Percentiles rank a stretch among this genome's conserved stretches.
phyloP scores from a whole-genome alignment of 768 basidiomycete genomes.

The Leccinum imitatum region DNA sequence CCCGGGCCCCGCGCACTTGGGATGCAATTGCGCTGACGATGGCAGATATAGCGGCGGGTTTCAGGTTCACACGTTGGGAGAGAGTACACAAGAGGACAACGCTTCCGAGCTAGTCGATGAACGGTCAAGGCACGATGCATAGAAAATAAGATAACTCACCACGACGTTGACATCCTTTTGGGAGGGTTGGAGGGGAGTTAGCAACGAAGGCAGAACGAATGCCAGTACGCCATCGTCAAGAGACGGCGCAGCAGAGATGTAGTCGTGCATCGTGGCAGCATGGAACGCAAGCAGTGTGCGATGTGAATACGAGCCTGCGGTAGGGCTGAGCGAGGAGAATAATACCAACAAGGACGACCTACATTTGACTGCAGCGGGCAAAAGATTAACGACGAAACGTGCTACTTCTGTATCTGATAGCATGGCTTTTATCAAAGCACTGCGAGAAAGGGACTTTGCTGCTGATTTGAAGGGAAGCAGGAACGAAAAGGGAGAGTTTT shows the following conservation, averaged over 20 bases:
- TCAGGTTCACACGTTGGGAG: conserved; percentile 62
- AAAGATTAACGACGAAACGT: conserved; percentile 64
- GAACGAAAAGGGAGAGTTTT: conserved; percentile 63
- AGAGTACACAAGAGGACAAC: conserved; percentile 73
- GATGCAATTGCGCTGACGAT: conserved; percentile 55
- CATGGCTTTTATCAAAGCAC: conserved; percentile 77
- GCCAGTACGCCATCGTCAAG: conserved; percentile 69
- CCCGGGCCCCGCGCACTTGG: conserved; percentile 38
- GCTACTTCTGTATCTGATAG: conserved; percentile 66
- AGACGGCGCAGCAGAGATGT: conserved; percentile 55
- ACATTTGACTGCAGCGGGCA: conserved; percentile 57
- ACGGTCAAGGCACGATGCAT: neutral
- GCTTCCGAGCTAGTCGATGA: conserved; percentile 55
- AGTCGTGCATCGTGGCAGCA: conserved; percentile 75
- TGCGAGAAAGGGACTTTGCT: conserved; percentile 69
- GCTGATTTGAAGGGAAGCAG: conserved; percentile 76
- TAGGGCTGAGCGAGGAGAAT: conserved; percentile 6
- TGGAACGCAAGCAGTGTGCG: conserved; percentile 81
- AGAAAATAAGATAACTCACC: conserved; percentile 46
- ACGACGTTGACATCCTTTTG: conserved; percentile 49
- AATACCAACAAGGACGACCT: conserved; percentile 4
- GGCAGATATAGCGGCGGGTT: conserved; percentile 55
- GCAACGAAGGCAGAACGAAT: conserved; percentile 59
- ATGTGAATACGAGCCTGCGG: conserved; percentile 45
- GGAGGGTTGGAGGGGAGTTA: conserved; percentile 53